A percentile compares a stretch with the other conserved stretches of the same genome.
Evolutionary conservation across 148 eudicot genomes (phyloP).

Genomic region (Vaccinium darrowii): DNA sequence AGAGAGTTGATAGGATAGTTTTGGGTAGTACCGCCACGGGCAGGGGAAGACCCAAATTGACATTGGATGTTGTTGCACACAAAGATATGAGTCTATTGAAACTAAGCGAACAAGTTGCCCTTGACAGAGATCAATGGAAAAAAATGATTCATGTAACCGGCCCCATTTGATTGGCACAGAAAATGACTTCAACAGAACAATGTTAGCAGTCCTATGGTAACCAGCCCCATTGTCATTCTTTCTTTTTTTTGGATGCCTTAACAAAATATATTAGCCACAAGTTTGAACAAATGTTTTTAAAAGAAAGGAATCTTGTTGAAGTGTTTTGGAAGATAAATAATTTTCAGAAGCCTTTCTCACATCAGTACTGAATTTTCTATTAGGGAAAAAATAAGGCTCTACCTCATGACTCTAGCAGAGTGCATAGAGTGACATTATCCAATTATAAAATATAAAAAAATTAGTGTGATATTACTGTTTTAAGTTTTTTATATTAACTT

Average conservation of each 20-base stretch:
- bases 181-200: neutral
- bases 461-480: neutral
- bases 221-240: neutral
- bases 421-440: neutral
- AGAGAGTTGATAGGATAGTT: no score
- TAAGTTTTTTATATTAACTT: neutral
- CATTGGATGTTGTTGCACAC: no score
- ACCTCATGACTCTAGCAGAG: neutral
- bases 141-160: no score
- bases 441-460: no score
- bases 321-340: neutral
- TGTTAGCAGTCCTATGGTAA: neutral
- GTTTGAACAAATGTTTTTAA: neutral
- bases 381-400: neutral
- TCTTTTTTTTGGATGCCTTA: neutral
- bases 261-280: neutral
- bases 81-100: no score
- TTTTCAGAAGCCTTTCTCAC: neutral
- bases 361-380: neutral
- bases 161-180: neutral
- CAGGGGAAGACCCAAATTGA: no score
- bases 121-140: no score
- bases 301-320: neutral
- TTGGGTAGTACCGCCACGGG: no score
- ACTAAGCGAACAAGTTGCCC: no score